Evolutionary conservation across 257 asterid species (phyloP).

Genomic region (Voacanga thouarsii): DNA sequence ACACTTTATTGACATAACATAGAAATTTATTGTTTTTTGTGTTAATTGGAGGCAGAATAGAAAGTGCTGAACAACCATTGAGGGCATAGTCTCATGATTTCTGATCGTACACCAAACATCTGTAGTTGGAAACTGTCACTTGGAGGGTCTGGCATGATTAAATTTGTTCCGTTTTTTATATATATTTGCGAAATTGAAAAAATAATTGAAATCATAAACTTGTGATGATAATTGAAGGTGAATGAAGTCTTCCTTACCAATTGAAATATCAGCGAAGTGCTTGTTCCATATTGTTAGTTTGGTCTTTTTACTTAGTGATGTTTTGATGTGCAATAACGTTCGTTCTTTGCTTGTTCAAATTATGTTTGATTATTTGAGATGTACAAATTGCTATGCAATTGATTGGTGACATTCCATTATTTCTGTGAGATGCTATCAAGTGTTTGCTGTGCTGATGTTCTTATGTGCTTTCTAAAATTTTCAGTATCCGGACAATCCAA

Average conservation of each 20-base stretch:
- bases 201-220: background rate
- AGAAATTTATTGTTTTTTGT: background rate
- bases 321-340: background rate
- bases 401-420: slow-evolving; percentile 5
- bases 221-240: background rate
- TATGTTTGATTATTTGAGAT: background rate
- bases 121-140: background rate
- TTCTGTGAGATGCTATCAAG: background rate
- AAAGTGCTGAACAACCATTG: background rate
- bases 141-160: background rate
- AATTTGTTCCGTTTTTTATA: background rate
- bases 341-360: background rate
- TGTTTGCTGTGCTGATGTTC: background rate
- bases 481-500: slow-evolving; percentile 98
- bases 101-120: background rate
- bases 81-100: background rate
- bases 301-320: background rate
- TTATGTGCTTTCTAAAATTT: slow-evolving; percentile 17
- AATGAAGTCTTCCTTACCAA: background rate
- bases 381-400: background rate
- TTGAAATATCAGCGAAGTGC: background rate
- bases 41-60: background rate
- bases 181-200: background rate
- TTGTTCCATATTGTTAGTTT: background rate
- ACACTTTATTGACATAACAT: background rate